These are phyloP conservation scores for Inga laurina DNA, from an alignment of 306 rosid species.

Conservation along the genomic window DNA sequence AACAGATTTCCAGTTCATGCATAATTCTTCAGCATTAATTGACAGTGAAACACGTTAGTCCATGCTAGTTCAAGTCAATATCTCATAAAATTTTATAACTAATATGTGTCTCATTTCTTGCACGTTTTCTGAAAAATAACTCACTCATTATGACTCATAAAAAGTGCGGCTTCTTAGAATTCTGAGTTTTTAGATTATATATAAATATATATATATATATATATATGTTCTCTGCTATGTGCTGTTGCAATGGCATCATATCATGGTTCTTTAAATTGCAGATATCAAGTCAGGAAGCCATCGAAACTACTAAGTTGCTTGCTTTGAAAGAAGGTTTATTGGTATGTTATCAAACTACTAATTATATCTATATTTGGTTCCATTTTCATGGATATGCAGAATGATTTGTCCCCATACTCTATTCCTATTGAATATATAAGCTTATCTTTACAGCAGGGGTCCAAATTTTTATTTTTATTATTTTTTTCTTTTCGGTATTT, in stretches of 20 bases:
- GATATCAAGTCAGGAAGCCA: conserved; percentile 72
- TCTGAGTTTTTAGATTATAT: not conserved
- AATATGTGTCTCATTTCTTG: not conserved
- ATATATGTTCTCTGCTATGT: not conserved
- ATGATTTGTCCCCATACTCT: not conserved
- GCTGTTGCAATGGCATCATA: not conserved
- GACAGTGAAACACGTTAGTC: too few species aligned
- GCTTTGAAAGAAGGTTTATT: conserved; percentile 83
- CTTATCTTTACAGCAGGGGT: not conserved
- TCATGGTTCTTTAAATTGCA: conserved; percentile 32
- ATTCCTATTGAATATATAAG: not conserved
- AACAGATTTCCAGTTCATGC: too few species aligned
- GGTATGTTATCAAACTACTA: conserved; percentile 36
- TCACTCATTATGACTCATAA: not conserved
- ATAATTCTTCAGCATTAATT: too few species aligned
- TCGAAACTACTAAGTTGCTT: conserved; percentile 67
- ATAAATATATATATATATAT: not conserved
- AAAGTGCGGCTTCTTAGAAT: not conserved
- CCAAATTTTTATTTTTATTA: not conserved
- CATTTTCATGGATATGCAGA: not conserved
- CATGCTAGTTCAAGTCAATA: not conserved
- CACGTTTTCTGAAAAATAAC: not conserved
- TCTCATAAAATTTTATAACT: not conserved
- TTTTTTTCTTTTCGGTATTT: not conserved
- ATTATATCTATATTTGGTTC: not conserved